Conservation (phyloP, 1,284 basidiomycete species). For the Melanopsichium pennsylvanicum region DNA sequence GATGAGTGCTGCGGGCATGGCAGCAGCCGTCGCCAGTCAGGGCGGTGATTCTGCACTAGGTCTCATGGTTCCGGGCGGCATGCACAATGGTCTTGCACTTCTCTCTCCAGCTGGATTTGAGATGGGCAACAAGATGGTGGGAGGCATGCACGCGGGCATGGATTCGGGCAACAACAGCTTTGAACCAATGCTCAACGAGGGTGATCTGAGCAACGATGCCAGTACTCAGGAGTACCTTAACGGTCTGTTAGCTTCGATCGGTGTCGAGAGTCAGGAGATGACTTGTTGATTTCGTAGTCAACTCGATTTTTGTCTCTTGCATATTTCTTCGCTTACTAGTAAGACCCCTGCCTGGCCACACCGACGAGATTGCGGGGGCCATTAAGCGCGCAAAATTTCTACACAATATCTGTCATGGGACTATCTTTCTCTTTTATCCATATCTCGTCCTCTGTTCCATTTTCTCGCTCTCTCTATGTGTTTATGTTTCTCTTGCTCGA, state of each 20-base stretch:
- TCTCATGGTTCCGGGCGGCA: conserved; percentile 25
- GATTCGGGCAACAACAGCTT: conserved; percentile 43
- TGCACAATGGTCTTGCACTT: conserved; percentile 14
- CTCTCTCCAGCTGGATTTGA: conserved; percentile 33
- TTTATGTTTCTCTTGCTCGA: background rate
- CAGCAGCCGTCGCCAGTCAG: conserved; percentile 8
- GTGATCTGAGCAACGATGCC: conserved; percentile 33
- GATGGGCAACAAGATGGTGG: conserved; percentile 18
- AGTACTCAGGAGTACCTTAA: conserved; percentile 44
- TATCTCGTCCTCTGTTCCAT: background rate
- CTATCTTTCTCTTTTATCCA: background rate
- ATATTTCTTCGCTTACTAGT: background rate
- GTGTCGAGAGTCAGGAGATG: conserved; percentile 36
- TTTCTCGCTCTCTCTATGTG: background rate
- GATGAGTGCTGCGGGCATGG: conserved; percentile 27
- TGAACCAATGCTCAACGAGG: conserved; percentile 33
- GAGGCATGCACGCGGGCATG: conserved; percentile 9
- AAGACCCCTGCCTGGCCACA: background rate
- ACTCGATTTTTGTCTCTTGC: too few species aligned
- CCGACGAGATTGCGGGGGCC: too few species aligned
- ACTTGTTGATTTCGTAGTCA: too few species aligned
- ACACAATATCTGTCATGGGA: too few species aligned
- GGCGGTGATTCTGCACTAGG: conserved; percentile 25
- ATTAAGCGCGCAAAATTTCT: too few species aligned
- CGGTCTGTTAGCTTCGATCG: conserved; percentile 43